phyloP scores from a whole-genome alignment of 257 asterid species.

The Scutellaria barbata region DNA sequence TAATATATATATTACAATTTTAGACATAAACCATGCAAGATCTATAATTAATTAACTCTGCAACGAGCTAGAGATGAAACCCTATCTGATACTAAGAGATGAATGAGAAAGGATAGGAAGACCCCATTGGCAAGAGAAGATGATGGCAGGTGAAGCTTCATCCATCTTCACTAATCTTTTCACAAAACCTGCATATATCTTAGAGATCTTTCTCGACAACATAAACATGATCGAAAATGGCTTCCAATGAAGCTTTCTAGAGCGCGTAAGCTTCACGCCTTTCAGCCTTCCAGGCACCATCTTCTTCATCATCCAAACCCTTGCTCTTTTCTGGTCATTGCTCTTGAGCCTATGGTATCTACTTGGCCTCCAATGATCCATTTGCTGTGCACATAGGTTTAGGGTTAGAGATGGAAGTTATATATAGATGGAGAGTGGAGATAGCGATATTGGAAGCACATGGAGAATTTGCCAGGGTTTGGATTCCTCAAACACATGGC shows the following conservation, averaged over 20 bases:
- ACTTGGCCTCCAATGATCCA: not conserved
- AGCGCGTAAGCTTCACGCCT: slow-evolving; percentile 55
- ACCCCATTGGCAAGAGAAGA: slow-evolving; percentile 73
- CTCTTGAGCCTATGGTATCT: slow-evolving; percentile 53
- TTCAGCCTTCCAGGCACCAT: slow-evolving; percentile 47
- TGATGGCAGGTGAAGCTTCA: slow-evolving; percentile 34
- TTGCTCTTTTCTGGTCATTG: slow-evolving; percentile 32
- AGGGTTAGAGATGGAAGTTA: no score
- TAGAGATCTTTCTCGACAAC: slow-evolving; percentile 60
- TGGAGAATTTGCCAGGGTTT: slow-evolving; percentile 39
- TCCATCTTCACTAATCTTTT: slow-evolving; percentile 51
- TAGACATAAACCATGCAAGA: no score
- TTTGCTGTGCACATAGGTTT: no score
- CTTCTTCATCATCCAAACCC: slow-evolving; percentile 48
- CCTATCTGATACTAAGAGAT: no score
- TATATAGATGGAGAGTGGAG: not conserved
- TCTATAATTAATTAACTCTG: no score
- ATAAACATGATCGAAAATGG: slow-evolving; percentile 49
- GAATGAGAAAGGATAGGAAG: slow-evolving; percentile 71
- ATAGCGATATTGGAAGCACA: not conserved
- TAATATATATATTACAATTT: no score
- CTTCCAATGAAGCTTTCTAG: slow-evolving; percentile 73
- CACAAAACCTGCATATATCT: slow-evolving; percentile 43
- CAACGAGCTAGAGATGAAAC: no score
- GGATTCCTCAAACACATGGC: slow-evolving; percentile 58